Conservation (phyloP, 768 basidiomycete species). For the Fistulinella prunicolor region DNA sequence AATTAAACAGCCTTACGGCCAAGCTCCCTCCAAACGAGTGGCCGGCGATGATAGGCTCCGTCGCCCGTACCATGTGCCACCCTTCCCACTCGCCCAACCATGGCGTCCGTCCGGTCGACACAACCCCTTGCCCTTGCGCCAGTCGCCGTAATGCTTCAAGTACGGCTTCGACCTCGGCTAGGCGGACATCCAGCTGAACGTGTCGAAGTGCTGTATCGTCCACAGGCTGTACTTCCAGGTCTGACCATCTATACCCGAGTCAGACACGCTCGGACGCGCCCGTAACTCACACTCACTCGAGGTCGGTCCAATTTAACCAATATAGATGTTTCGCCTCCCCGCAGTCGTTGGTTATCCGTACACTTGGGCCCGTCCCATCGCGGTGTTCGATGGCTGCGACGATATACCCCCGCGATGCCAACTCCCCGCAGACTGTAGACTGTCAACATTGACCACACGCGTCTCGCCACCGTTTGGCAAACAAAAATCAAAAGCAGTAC, state of each 20-base stretch:
- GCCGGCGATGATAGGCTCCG: conserved; percentile 28
- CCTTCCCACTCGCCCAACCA: conserved; percentile 14
- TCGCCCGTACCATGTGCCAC: conserved; percentile 19
- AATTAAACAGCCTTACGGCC: conserved; percentile 19
- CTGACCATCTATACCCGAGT: conserved; percentile 22
- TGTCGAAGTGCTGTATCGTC: conserved; percentile 31
- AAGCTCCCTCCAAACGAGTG: conserved; percentile 34
- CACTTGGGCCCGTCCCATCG: conserved; percentile 44
- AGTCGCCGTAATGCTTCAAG: conserved; percentile 17
- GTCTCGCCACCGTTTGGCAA: no score
- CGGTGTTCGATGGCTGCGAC: conserved; percentile 46
- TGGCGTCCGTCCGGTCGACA: not conserved
- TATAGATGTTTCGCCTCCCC: conserved; percentile 30
- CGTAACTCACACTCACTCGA: conserved; percentile 19
- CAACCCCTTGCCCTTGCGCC: not conserved
- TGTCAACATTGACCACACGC: not conserved
- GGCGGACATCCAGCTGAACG: conserved; percentile 35
- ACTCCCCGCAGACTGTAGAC: conserved; percentile 41
- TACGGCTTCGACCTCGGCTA: conserved; percentile 37
- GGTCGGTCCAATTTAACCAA: conserved; percentile 31
- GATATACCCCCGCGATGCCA: conserved; percentile 45
- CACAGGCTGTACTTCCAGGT: conserved; percentile 31
- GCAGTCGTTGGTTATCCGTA: conserved; percentile 18
- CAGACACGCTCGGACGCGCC: not conserved
- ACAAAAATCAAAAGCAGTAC: not conserved